Evolutionary conservation across 2,329 filamentous ascomycete species (phyloP).

Genomic region (Coniella lustricola): DNA sequence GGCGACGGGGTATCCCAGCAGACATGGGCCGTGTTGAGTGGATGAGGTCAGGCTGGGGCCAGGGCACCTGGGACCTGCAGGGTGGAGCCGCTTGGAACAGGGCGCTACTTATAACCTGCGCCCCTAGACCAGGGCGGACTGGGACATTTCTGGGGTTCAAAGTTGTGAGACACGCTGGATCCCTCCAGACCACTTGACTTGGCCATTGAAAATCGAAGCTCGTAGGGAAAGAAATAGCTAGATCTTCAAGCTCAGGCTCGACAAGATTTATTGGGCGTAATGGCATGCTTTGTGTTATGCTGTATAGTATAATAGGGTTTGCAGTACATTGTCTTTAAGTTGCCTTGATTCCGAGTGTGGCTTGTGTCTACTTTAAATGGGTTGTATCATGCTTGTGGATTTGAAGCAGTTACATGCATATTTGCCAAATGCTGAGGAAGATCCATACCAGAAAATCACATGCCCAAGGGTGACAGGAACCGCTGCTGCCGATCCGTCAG

Average conservation of each 20-base stretch:
- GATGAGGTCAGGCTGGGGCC: background rate
- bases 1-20: background rate
- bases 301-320: too few species aligned
- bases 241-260: too few species aligned
- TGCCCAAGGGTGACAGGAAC: too few species aligned
- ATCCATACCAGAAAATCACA: too few species aligned
- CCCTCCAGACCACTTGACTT: background rate
- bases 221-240: background rate
- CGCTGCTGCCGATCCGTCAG: too few species aligned
- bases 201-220: background rate
- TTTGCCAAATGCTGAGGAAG: too few species aligned
- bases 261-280: too few species aligned
- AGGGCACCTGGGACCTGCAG: slow-evolving; percentile 1
- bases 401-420: too few species aligned
- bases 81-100: background rate
- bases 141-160: background rate
- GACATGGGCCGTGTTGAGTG: background rate
- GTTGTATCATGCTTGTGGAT: too few species aligned
- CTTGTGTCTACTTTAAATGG: too few species aligned
- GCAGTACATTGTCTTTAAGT: too few species aligned
- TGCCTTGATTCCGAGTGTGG: background rate
- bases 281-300: too few species aligned
- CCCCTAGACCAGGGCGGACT: background rate
- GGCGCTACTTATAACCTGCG: background rate
- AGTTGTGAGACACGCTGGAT: background rate